phyloP scores from a whole-genome alignment of 2,329 filamentous ascomycete genomes.

The Coniochaeta sp. region DNA sequence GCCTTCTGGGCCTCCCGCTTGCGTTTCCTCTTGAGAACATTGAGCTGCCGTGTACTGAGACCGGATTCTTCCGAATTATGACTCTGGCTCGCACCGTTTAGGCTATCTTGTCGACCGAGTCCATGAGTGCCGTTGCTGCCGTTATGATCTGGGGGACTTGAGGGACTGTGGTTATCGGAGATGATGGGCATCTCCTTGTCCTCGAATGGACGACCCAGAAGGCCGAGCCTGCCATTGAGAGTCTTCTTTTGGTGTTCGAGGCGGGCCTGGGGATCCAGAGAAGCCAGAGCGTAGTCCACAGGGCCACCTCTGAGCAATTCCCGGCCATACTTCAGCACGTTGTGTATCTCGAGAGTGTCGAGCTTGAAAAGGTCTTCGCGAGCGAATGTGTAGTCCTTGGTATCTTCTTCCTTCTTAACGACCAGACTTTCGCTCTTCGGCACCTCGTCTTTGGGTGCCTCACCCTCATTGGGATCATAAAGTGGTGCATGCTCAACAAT shows the following conservation, averaged over 20 bases:
- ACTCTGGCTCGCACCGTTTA: slow-evolving; percentile 24
- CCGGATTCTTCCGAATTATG: slow-evolving; percentile 55
- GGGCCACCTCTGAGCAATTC: slow-evolving; percentile 78
- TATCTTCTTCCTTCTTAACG: slow-evolving; percentile 59
- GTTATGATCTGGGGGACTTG: slow-evolving; percentile 34
- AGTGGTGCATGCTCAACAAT: slow-evolving; percentile 83
- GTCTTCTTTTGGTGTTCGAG: slow-evolving; percentile 87
- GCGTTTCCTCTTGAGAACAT: slow-evolving; percentile 87
- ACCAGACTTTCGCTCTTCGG: slow-evolving; percentile 32
- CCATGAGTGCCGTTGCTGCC: slow-evolving; percentile 27
- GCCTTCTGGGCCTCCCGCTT: slow-evolving; percentile 86
- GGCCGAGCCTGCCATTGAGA: slow-evolving; percentile 69
- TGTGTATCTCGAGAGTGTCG: slow-evolving; percentile 66
- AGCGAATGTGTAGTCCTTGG: slow-evolving; percentile 36
- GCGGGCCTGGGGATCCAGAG: slow-evolving; percentile 72
- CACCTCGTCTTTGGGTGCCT: slow-evolving; percentile 41
- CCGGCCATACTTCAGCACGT: slow-evolving; percentile 76
- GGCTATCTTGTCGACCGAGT: slow-evolving; percentile 20
- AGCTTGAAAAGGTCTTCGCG: slow-evolving; percentile 62
- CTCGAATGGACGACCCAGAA: slow-evolving; percentile 77
- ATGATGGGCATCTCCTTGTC: slow-evolving; percentile 68
- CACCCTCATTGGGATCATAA: slow-evolving; percentile 81
- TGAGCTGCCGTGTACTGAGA: slow-evolving; percentile 87
- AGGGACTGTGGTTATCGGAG: slow-evolving; percentile 43
- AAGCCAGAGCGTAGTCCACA: slow-evolving; percentile 76